Percentiles rank a stretch among this genome's conserved stretches.
phyloP scores from a whole-genome alignment of 805 yeast species.

The Wickerhamia fluorescens region DNA sequence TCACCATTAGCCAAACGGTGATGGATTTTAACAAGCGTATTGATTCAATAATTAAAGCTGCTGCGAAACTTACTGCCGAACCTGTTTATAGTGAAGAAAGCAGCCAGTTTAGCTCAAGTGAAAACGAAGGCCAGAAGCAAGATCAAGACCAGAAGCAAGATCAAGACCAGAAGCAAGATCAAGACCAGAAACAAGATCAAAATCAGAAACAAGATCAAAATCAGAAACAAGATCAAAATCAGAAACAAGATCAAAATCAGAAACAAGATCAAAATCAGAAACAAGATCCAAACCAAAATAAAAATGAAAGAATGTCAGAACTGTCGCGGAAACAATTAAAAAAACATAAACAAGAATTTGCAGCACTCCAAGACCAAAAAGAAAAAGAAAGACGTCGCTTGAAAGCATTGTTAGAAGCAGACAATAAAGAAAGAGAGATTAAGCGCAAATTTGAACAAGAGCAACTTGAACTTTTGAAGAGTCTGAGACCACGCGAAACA shows the following conservation, averaged over 20 bases:
- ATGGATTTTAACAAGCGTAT: slow-evolving; percentile 20
- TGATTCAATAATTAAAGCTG: background rate
- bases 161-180: background rate
- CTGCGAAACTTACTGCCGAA: background rate
- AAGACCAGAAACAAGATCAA: background rate
- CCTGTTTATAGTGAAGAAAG: background rate
- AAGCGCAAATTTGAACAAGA: slow-evolving; percentile 4
- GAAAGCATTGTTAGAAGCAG: slow-evolving; percentile 44
- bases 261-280: background rate
- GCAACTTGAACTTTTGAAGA: slow-evolving; percentile 6
- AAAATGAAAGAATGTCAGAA: background rate
- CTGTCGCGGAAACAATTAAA: slow-evolving; percentile 1
- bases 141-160: background rate
- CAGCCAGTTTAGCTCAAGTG: background rate
- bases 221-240: slow-evolving; percentile 1
- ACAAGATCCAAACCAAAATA: background rate
- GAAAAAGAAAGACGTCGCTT: slow-evolving; percentile 52
- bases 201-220: slow-evolving; percentile 2
- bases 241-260: background rate
- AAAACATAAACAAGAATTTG: slow-evolving; percentile 3
- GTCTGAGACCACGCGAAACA: slow-evolving; percentile 7
- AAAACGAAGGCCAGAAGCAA: background rate
- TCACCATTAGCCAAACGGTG: slow-evolving; percentile 25
- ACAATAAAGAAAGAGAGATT: slow-evolving; percentile 39
- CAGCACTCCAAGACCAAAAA: slow-evolving; percentile 27